A percentile compares a stretch with the other conserved stretches of the same genome.
Conservation (phyloP, 1,284 basidiomycete genomes). For the Phylloporus gajari region DNA sequence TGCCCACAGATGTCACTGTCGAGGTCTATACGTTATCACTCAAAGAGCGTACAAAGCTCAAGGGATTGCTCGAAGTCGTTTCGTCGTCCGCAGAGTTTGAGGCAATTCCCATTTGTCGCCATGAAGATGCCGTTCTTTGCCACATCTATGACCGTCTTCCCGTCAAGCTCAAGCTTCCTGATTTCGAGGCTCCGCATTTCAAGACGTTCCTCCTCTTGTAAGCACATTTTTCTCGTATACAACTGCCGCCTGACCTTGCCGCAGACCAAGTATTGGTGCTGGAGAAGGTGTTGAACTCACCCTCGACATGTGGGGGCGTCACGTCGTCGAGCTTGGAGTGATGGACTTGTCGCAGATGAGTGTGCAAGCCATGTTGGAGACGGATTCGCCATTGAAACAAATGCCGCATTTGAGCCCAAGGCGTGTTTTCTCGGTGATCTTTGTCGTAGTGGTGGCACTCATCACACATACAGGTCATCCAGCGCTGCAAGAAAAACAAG, state of each 20-base stretch:
- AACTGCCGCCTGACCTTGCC: conserved; percentile 91
- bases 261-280: conserved; percentile 90
- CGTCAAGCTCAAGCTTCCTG: conserved; percentile 87
- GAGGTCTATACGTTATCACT: conserved; percentile 97
- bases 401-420: conserved; percentile 94
- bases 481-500: conserved; percentile 84
- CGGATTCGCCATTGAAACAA: conserved; percentile 92
- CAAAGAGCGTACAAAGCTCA: conserved; percentile 97
- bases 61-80: conserved; percentile 95
- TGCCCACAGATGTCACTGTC: conserved; percentile 84
- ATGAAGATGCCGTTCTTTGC: conserved; percentile 83
- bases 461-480: conserved; percentile 66
- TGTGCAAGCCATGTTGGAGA: conserved; percentile 98
- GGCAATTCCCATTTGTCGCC: conserved; percentile 91
- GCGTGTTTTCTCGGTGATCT: conserved; percentile 48
- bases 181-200: conserved; percentile 96
- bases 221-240: conserved; percentile 94
- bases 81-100: conserved; percentile 98
- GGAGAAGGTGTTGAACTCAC: conserved; percentile 88
- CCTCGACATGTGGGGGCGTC: conserved; percentile 96
- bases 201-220: conserved; percentile 97
- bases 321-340: conserved; percentile 97
- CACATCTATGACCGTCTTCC: conserved; percentile 98
- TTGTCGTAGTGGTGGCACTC: conserved; percentile 7
- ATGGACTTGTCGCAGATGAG: conserved; percentile 99